These are phyloP conservation scores for Exophiala dermatitidis DNA, from an alignment of 2,329 filamentous ascomycete species.

Conservation along the genomic window DNA sequence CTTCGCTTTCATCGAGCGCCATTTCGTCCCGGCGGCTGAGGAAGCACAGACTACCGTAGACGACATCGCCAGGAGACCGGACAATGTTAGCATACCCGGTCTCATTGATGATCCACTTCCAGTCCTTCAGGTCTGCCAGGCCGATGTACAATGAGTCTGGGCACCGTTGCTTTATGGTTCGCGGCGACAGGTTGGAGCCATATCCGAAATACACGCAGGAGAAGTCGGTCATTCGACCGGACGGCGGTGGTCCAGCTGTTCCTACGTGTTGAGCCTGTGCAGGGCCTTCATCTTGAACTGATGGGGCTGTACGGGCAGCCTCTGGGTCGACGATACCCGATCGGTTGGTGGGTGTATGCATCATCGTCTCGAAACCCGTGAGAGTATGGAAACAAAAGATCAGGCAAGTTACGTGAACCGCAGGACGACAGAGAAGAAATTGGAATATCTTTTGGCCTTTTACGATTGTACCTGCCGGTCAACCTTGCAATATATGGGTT, in stretches of 20 bases:
- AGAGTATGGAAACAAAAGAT: no score
- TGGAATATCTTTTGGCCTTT: no score
- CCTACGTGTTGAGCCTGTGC: no score
- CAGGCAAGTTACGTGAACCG: no score
- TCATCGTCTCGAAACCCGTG: no score
- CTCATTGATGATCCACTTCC: constrained; percentile 45
- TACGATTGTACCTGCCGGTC: no score
- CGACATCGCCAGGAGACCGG: constrained; percentile 10
- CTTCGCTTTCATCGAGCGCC: constrained; percentile 19
- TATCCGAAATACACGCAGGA: constrained; percentile 41
- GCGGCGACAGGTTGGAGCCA: constrained; percentile 42
- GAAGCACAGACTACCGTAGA: constrained; percentile 14
- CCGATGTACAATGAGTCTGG: constrained; percentile 39
- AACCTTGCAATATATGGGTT: no score
- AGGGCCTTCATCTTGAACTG: no score
- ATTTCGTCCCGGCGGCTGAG: constrained; percentile 21
- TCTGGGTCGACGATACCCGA: no score
- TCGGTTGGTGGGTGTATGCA: no score
- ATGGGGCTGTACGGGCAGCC: no score
- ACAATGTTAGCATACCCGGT: constrained; percentile 43
- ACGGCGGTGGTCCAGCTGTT: background rate
- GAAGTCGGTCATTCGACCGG: constrained; percentile 2
- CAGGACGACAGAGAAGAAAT: no score
- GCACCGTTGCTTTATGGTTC: constrained; percentile 42
- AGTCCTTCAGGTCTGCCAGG: constrained; percentile 34